phyloP scores from a whole-genome alignment of 768 basidiomycete genomes.

The Suillus tomentosus region DNA sequence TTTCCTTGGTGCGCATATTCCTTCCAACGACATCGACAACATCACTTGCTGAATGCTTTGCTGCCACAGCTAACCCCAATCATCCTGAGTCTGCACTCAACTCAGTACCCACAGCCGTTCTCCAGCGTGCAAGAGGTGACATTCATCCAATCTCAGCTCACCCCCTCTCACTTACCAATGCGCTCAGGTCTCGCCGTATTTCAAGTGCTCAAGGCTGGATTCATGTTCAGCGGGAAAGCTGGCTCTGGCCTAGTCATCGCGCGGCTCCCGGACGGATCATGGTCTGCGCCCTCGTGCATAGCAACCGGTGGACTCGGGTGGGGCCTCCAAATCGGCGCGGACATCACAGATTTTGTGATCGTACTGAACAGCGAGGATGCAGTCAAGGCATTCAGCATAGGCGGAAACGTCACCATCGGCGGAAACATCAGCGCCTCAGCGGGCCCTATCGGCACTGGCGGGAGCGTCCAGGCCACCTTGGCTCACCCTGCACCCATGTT shows the following conservation, averaged over 20 bases:
- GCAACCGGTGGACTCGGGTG: slow-evolving; percentile 94
- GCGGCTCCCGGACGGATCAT: slow-evolving; percentile 90
- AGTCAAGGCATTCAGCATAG: slow-evolving; percentile 91
- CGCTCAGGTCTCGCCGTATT: slow-evolving; percentile 86
- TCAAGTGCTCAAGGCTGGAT: slow-evolving; percentile 91
- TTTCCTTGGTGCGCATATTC: slow-evolving; percentile 71
- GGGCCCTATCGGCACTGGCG: slow-evolving; percentile 94
- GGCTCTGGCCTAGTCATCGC: slow-evolving; percentile 93
- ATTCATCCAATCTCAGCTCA: slow-evolving; percentile 1
- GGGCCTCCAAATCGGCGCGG: slow-evolving; percentile 95
- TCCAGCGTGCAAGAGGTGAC: slow-evolving; percentile 85
- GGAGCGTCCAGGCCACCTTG: slow-evolving; percentile 81
- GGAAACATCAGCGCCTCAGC: slow-evolving; percentile 85
- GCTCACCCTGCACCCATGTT: slow-evolving; percentile 98
- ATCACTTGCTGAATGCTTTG: slow-evolving; percentile 9
- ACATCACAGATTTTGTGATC: slow-evolving; percentile 94
- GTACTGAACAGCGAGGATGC: slow-evolving; percentile 97
- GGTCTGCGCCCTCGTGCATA: slow-evolving; percentile 97
- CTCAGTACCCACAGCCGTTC: slow-evolving; percentile 88
- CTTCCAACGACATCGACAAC: neutral
- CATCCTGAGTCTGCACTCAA: slow-evolving; percentile 91
- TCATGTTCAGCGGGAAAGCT: slow-evolving; percentile 93
- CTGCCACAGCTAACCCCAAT: slow-evolving; percentile 73
- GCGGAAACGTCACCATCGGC: slow-evolving; percentile 95
- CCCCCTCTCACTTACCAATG: slow-evolving; percentile 1